Evolutionary conservation across 352 stramenopile genomes (phyloP).

Genomic region (Phytophthora agathidicida): DNA sequence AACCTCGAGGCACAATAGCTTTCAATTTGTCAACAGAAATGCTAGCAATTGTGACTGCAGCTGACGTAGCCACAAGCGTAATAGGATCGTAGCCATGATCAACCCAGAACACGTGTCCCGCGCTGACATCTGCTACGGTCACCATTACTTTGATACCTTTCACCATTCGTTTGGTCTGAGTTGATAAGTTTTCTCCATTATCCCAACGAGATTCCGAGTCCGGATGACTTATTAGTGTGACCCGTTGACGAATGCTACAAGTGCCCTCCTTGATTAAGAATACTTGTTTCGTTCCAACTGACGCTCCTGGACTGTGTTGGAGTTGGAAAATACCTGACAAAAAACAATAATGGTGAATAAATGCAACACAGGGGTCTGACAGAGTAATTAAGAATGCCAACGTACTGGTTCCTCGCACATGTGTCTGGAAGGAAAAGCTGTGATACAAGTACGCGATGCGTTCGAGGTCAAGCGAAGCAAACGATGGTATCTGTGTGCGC

Average conservation of each 20-base stretch:
- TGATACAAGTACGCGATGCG: slow-evolving; percentile 64
- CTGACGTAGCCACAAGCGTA: slow-evolving; percentile 53
- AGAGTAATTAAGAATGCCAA: not conserved
- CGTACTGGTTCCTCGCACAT: slow-evolving; percentile 52
- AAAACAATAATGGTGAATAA: slow-evolving; percentile 5
- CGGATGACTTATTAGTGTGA: slow-evolving; percentile 16
- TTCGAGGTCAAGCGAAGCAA: slow-evolving; percentile 56
- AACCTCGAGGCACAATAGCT: slow-evolving; percentile 47
- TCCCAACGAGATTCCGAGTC: not conserved
- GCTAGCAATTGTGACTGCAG: slow-evolving; percentile 44
- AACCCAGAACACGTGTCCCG: slow-evolving; percentile 65
- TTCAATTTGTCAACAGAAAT: slow-evolving; percentile 59
- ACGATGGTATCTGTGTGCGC: slow-evolving; percentile 43
- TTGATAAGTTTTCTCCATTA: not conserved
- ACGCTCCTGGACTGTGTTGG: slow-evolving; percentile 12
- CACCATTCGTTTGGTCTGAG: not conserved
- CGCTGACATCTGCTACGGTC: slow-evolving; percentile 57
- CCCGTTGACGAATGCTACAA: slow-evolving; percentile 48
- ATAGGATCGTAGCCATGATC: slow-evolving; percentile 39
- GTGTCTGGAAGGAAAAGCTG: slow-evolving; percentile 49
- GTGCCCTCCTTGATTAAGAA: slow-evolving; percentile 60
- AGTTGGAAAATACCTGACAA: slow-evolving; percentile 49
- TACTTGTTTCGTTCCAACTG: slow-evolving; percentile 23
- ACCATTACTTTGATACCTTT: slow-evolving; percentile 41
- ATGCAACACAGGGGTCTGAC: too few relatives aligned